Evolutionary conservation across 306 rosid genomes (phyloP).

Genomic region (Begonia masoniana): DNA sequence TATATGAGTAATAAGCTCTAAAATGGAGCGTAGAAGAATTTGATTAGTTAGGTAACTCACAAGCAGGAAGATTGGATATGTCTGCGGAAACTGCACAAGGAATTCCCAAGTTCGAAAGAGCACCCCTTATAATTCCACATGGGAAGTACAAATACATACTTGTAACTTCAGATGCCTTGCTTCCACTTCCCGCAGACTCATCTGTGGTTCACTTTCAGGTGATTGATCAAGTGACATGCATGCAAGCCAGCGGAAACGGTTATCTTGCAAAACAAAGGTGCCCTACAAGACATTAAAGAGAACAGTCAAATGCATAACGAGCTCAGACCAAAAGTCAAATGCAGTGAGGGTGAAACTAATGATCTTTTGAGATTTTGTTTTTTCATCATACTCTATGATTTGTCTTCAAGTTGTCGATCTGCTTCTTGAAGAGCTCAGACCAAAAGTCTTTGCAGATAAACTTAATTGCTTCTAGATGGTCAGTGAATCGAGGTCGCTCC

Average conservation of each 20-base stretch:
- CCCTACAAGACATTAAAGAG: conserved; percentile 43
- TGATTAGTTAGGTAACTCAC: conserved; percentile 29
- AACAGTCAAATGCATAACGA: not conserved
- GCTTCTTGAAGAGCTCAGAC: conserved; percentile 98
- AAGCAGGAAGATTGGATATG: conserved; percentile 80
- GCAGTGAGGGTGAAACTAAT: not conserved
- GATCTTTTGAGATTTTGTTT: conserved; percentile 5
- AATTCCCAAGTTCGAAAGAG: conserved; percentile 92
- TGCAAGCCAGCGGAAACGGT: conserved; percentile 73
- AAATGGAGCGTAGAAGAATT: not conserved
- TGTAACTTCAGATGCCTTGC: conserved; percentile 48
- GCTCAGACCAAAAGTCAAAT: too few species aligned
- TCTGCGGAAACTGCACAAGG: conserved; percentile 96
- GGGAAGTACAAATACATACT: conserved; percentile 96
- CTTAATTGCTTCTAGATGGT: conserved; percentile 90
- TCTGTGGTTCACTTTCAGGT: conserved; percentile 47
- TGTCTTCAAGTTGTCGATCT: conserved; percentile 93
- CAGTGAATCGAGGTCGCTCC: conserved; percentile 94
- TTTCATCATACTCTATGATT: conserved; percentile 58
- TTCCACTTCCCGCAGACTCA: conserved; percentile 39
- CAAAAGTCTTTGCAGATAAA: conserved; percentile 98
- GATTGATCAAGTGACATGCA: conserved; percentile 67
- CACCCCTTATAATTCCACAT: conserved; percentile 92
- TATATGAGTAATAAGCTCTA: not conserved
- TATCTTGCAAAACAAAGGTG: conserved; percentile 93